Evolutionary conservation across 2,329 filamentous ascomycete species (phyloP).

Genomic region (Aspergillus fumigatiaffinis): DNA sequence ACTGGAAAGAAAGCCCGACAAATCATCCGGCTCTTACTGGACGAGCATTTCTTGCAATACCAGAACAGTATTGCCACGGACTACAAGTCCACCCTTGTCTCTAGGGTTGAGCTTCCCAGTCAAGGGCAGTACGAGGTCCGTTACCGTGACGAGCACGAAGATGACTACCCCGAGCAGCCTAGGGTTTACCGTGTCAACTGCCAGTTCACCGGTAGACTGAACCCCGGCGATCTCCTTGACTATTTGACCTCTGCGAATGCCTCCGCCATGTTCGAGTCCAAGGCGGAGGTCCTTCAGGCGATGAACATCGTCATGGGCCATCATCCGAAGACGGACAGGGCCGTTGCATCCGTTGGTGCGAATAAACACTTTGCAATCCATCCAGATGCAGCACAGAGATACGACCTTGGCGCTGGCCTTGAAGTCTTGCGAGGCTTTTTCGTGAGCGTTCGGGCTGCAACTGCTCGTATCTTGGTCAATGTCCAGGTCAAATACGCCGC

Average conservation of each 20-base stretch:
- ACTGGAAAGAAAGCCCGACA: constrained; percentile 45
- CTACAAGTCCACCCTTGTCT: constrained; percentile 37
- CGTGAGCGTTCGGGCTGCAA: constrained; percentile 57
- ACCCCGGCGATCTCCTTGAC: constrained; percentile 41
- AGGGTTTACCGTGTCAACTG: constrained; percentile 36
- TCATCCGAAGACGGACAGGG: constrained; percentile 38
- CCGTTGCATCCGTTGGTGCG: constrained; percentile 46
- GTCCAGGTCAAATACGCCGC: constrained; percentile 59
- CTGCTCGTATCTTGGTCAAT: constrained; percentile 57
- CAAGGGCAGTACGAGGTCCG: constrained; percentile 24
- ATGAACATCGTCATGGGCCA: constrained; percentile 57
- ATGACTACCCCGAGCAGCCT: constrained; percentile 27
- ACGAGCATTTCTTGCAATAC: constrained; percentile 30
- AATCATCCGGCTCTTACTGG: constrained; percentile 46
- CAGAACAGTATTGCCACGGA: constrained; percentile 36
- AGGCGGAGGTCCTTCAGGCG: constrained; percentile 52
- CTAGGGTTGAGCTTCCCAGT: constrained; percentile 23
- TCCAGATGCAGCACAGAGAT: constrained; percentile 26
- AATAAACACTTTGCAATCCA: constrained; percentile 52
- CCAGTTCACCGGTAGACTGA: constrained; percentile 31
- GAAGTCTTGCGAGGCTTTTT: constrained; percentile 60
- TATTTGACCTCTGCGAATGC: constrained; percentile 39
- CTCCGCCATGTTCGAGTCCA: constrained; percentile 37
- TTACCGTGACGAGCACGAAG: constrained; percentile 36
- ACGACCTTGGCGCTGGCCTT: constrained; percentile 49